Evolutionary conservation across 352 stramenopile genomes (phyloP).

Genomic region (Pythium rhizo-oryzae): DNA sequence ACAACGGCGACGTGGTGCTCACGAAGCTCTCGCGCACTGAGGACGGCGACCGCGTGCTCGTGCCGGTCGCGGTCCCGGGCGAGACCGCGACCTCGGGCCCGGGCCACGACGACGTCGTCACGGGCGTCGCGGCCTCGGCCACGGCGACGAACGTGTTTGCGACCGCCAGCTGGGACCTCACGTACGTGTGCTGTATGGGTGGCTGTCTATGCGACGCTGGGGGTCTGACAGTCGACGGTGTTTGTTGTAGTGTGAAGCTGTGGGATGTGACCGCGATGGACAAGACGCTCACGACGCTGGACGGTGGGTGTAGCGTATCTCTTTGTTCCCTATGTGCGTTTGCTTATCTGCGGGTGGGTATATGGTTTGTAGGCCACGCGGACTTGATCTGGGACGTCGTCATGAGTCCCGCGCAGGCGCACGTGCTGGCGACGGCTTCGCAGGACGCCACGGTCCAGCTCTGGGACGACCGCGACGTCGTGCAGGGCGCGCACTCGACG

Average conservation of each 20-base stretch:
- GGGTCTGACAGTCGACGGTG: background rate
- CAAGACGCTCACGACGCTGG: conserved; percentile 52
- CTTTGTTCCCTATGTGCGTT: background rate
- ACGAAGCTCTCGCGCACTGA: conserved; percentile 37
- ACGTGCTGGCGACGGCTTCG: conserved; percentile 57
- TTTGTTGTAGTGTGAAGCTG: conserved; percentile 59
- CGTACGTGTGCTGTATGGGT: conserved; percentile 33
- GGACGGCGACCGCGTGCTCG: conserved; percentile 46
- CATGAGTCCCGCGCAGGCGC: conserved; percentile 44
- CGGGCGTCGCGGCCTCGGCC: conserved; percentile 45
- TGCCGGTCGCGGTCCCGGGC: conserved; percentile 28
- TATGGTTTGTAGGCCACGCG: conserved; percentile 44
- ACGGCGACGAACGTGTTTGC: conserved; percentile 53
- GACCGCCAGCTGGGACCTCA: conserved; percentile 72
- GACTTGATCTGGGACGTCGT: conserved; percentile 77
- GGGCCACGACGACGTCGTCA: conserved; percentile 77
- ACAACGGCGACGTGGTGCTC: conserved; percentile 75
- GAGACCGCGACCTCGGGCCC: conserved; percentile 20
- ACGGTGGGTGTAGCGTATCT: conserved; percentile 33
- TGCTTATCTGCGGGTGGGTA: background rate
- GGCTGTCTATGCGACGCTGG: background rate
- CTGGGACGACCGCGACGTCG: conserved; percentile 66
- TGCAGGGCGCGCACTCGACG: conserved; percentile 37
- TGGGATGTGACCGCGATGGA: conserved; percentile 65
- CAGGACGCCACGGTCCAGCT: conserved; percentile 75